Evolutionary conservation across 805 yeast species (phyloP).

Genomic region (Starmerella stigmatis): DNA sequence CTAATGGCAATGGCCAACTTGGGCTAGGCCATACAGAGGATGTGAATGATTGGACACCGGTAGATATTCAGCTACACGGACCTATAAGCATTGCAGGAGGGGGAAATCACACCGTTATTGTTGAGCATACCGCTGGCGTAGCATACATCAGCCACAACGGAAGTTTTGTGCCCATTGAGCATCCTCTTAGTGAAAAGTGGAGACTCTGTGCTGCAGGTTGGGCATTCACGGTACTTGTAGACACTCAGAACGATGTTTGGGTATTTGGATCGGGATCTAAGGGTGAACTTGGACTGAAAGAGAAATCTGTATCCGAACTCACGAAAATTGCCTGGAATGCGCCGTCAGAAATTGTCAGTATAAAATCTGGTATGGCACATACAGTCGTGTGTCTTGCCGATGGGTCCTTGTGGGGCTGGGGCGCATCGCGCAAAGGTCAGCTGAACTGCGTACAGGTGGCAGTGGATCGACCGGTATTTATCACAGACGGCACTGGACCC

Average conservation of each 20-base stretch:
- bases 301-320: constrained; percentile 1
- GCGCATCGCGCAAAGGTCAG: constrained; percentile 56
- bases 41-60: constrained; percentile 28
- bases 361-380: constrained; percentile 31
- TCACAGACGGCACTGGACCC: neutral
- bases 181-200: constrained; percentile 31
- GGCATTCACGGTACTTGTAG: constrained; percentile 55
- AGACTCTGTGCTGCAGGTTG: constrained; percentile 59
- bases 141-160: constrained; percentile 29
- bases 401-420: constrained; percentile 54
- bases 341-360: constrained; percentile 13
- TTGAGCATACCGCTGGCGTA: constrained; percentile 41
- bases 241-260: constrained; percentile 35
- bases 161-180: constrained; percentile 4
- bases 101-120: constrained; percentile 72
- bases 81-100: constrained; percentile 47
- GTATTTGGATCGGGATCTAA: constrained; percentile 54
- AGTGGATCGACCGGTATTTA: constrained; percentile 4
- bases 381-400: constrained; percentile 27
- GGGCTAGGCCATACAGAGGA: constrained; percentile 53
- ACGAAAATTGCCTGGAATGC: constrained; percentile 17
- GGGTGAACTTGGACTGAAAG: constrained; percentile 63
- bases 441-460: constrained; percentile 22
- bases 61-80: constrained; percentile 11
- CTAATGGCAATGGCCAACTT: constrained; percentile 71